These are phyloP conservation scores for Cryphonectria nitschkei DNA, from an alignment of 2,329 filamentous ascomycete genomes.

Conservation along the genomic window DNA sequence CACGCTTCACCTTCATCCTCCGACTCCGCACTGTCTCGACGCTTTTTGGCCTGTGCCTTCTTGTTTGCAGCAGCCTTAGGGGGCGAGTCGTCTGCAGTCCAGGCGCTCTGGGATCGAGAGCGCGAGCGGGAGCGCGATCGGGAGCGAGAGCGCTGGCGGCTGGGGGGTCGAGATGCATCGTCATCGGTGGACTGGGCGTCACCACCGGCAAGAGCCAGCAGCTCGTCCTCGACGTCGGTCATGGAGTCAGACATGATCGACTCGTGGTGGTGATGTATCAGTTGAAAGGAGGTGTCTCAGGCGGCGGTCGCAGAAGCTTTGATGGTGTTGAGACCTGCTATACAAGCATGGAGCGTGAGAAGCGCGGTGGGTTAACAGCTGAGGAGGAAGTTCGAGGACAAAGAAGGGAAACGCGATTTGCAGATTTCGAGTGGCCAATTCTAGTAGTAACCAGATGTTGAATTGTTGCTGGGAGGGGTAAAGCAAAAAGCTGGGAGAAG, in stretches of 20 bases:
- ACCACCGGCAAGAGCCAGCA: constrained; percentile 85
- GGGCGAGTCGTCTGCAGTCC: constrained; percentile 19
- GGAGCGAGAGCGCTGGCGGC: constrained; percentile 60
- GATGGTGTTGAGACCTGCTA: neutral
- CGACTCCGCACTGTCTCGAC: constrained; percentile 62
- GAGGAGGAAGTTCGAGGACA: neutral
- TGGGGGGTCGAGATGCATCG: constrained; percentile 57
- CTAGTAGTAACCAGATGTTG: neutral
- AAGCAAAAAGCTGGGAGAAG: neutral
- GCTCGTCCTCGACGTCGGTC: constrained; percentile 76
- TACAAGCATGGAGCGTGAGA: neutral
- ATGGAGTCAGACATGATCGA: constrained; percentile 69
- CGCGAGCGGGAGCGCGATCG: constrained; percentile 16
- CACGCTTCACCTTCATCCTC: constrained; percentile 84
- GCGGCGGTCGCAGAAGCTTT: neutral
- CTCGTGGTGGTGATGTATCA: neutral
- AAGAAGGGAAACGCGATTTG: no score
- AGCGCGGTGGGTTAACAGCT: neutral
- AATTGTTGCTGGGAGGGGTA: neutral
- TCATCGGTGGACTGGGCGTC: constrained; percentile 65
- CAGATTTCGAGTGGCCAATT: neutral
- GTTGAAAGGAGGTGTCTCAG: neutral
- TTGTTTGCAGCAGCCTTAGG: constrained; percentile 40
- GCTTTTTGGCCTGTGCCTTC: constrained; percentile 49
- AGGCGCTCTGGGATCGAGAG: constrained; percentile 42